Evolutionary conservation across 306 rosid species (phyloP), one percentile per base, ranked within the genome.

Genomic region (Begonia masoniana): DNA sequence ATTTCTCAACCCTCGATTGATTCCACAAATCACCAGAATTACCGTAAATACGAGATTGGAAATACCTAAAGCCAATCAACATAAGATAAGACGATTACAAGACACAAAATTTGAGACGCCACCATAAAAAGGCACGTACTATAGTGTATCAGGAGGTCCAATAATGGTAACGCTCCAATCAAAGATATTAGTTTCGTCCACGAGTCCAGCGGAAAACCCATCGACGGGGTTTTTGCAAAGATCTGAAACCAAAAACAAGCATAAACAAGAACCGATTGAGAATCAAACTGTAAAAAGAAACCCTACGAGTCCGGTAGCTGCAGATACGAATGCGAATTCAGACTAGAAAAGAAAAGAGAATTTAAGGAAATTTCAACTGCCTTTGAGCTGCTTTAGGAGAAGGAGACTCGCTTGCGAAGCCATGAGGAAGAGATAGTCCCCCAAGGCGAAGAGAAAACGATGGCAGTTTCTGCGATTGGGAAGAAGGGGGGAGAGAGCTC

Each of bases 81-180:
- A 7, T 31, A 31, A 31, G 39, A 31, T 31, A 31, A 45, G 49
- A 45, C 49, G 15, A 45, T n/a, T 3, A 45, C 13, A 45, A 45
- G 15, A 10, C 6, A 45, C 49, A 45, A 45, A n/a, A 45, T 10
- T 45, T 45, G 49, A 10, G 14, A 31, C 1, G 9, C 39, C 15
- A 54, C 23, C 0, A 13, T 17, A 12, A 41, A 26, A 23, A 36
- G 15, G 54, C 0, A 60, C 84, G 56, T 80, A 91, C 97, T 91
- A 91, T 3, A 85, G 97, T 65, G 97, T 91, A 78, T 91, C 97
- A 7, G 97, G 97, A 10, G 97, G 97, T 46, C 97, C 97, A 74
- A 91, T 91, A 71, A 91, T 63, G 43, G 97, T 91, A 47, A 91
- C 97, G 72, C 97, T 91, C 97, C 97, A 91, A 65, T 91, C 97